Evolutionary conservation across 768 basidiomycete species (phyloP).

Genomic region (Russula brevipes): DNA sequence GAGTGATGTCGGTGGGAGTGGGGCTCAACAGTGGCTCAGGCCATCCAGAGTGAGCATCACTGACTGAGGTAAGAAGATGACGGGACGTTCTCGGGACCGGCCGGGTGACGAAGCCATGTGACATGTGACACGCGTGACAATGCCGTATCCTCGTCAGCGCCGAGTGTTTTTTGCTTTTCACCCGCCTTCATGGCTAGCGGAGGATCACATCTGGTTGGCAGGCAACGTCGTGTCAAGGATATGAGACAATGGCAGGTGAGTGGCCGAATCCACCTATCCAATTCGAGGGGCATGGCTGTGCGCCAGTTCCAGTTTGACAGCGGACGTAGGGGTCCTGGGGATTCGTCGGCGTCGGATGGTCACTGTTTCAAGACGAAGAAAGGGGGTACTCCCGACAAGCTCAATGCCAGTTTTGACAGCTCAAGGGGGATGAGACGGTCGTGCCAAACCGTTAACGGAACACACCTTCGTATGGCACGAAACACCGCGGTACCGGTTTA

Average conservation of each 20-base stretch:
- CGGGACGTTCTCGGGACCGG: too few species aligned
- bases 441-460: not conserved
- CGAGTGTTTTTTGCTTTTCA: not conserved
- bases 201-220: not conserved
- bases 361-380: not conserved
- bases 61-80: too few species aligned
- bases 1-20: not conserved
- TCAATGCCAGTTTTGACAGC: not conserved
- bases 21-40: not conserved
- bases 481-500: not conserved
- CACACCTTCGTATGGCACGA: not conserved
- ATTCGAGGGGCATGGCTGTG: not conserved
- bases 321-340: not conserved
- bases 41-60: too few species aligned
- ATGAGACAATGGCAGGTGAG: not conserved
- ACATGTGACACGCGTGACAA: not conserved
- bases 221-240: slow-evolving; percentile 2
- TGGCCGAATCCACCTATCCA: not conserved
- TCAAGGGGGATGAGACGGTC: not conserved
- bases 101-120: not conserved
- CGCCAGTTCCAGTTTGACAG: not conserved
- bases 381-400: not conserved
- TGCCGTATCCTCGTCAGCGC: too few species aligned
- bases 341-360: not conserved
- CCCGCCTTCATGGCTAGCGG: not conserved